Conservation (phyloP, 129 eudicot species). For the Artemisia argyi region DNA sequence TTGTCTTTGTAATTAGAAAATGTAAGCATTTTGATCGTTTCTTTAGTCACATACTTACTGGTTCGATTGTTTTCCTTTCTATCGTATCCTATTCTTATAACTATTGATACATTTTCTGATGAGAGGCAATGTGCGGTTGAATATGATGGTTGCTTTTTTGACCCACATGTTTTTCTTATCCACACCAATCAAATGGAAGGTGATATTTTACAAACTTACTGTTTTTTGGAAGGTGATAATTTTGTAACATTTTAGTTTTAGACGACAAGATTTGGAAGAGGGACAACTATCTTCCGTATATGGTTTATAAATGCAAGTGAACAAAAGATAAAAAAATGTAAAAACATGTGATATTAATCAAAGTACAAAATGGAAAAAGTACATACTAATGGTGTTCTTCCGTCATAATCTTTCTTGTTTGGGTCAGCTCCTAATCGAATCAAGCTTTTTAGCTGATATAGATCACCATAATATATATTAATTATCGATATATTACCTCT, state of each 20-base stretch:
- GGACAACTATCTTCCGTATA: too few relatives aligned
- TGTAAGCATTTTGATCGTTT: slow-evolving; percentile 47
- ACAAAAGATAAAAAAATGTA: too few relatives aligned
- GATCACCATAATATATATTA: slow-evolving; percentile 49
- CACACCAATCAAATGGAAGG: too few relatives aligned
- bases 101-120: not conserved
- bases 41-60: not conserved
- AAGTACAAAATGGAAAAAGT: not conserved
- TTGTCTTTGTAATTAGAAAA: too few relatives aligned
- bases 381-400: slow-evolving; percentile 92
- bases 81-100: not conserved
- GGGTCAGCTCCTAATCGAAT: slow-evolving; percentile 97
- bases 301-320: too few relatives aligned
- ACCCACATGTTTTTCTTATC: slow-evolving; percentile 21
- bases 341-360: too few relatives aligned
- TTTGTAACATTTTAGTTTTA: too few relatives aligned
- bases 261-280: too few relatives aligned
- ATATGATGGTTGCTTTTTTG: not conserved
- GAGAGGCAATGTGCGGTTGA: not conserved
- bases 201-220: too few relatives aligned
- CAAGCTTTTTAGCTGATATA: slow-evolving; percentile 75
- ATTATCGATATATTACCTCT: slow-evolving; percentile 53
- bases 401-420: slow-evolving; percentile 86
- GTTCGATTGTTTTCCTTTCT: too few relatives aligned
- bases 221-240: too few relatives aligned